Conservation (phyloP, 2,329 filamentous ascomycete species). For the Cytospora schulzeri region DNA sequence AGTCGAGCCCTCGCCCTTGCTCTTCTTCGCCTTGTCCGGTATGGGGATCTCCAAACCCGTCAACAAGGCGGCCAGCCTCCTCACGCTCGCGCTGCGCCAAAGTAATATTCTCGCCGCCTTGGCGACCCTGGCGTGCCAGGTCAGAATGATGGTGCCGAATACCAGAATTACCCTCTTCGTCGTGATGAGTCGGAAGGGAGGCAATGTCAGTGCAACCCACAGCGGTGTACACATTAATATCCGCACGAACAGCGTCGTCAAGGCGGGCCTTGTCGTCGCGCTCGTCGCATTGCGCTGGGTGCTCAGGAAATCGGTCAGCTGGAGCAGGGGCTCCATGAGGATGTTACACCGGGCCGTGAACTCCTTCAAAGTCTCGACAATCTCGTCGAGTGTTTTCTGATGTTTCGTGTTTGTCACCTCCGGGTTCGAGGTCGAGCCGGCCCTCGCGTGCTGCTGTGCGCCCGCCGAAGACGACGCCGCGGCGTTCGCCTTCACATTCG, state of each 20-base stretch:
- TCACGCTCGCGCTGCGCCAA: conserved; percentile 81
- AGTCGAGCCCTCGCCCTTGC: conserved; percentile 34
- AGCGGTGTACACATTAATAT: conserved; percentile 85
- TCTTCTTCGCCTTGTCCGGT: conserved; percentile 32
- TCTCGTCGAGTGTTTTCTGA: conserved; percentile 95
- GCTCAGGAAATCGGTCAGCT: conserved; percentile 89
- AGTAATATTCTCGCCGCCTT: conserved; percentile 83
- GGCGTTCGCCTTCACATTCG: conserved; percentile 1
- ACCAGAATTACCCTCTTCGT: conserved; percentile 82
- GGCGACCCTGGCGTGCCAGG: conserved; percentile 88
- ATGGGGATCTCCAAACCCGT: conserved; percentile 75
- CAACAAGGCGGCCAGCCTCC: conserved; percentile 68
- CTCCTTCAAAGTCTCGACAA: conserved; percentile 87
- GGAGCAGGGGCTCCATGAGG: conserved; percentile 82
- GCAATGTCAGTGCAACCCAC: conserved; percentile 82
- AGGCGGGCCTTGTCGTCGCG: conserved; percentile 84
- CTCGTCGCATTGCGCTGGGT: conserved; percentile 89
- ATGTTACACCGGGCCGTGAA: conserved; percentile 93
- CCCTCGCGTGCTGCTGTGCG: conserved; percentile 42
- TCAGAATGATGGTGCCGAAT: conserved; percentile 82
- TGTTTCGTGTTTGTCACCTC: conserved; percentile 71
- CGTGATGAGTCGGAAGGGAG: conserved; percentile 82
- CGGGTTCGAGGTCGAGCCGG: conserved; percentile 45
- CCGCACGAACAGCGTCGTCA: conserved; percentile 86
- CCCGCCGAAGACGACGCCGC: conserved; percentile 12